Base-by-base conservation (phyloP, 306 rosid genomes). In the Cicer bijugum region DNA sequence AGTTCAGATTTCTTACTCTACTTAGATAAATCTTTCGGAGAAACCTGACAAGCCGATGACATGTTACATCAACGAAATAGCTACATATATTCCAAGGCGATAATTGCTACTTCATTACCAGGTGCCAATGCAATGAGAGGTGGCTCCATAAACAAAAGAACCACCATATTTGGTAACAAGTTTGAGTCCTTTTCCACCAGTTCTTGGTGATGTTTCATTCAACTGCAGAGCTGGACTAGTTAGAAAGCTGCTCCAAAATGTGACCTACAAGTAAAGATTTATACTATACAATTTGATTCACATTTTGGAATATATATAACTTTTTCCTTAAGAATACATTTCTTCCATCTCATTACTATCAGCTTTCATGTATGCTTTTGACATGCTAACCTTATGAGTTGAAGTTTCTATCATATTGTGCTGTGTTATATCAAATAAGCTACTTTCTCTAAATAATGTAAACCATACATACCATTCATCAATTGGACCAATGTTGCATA, bases 381-480 rank as follows among this genome's bases (percentile, higher is more conserved):
- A 62, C 66, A 57, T 23, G 44, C 59, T 47, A n/a, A n/a, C n/a
- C n/a, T n/a, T n/a, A n/a, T n/a, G n/a, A n/a, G n/a, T n/a, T n/a
- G n/a, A n/a, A n/a, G n/a, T n/a, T n/a, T n/a, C n/a, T n/a, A 35
- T 43, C 40, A 62, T 42, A 45, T 16, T 53, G 53, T 52, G 19
- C 17, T 12, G 33, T 71, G 9, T 19, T 55, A 0, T 12, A 8
- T 33, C 17, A 23, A 23, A 23, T 23, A 23, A 67, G 40, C 19
- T 45, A 73, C 14, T n/a, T 67, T 20, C 12, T 66, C 61, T 10
- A 19, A 64, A 20, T 46, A 48, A 42, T 63, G 70, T 53, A 63
- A 47, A 61, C 0, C 82, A 79, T 83, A 89, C 86, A 79, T 83
- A 91, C 98, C 98, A 91, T 39, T 89, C 91, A 60, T 93, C 98